Evolutionary conservation across 129 eudicot species (phyloP).

Genomic region (Rutidosis leptorrhynchoides): DNA sequence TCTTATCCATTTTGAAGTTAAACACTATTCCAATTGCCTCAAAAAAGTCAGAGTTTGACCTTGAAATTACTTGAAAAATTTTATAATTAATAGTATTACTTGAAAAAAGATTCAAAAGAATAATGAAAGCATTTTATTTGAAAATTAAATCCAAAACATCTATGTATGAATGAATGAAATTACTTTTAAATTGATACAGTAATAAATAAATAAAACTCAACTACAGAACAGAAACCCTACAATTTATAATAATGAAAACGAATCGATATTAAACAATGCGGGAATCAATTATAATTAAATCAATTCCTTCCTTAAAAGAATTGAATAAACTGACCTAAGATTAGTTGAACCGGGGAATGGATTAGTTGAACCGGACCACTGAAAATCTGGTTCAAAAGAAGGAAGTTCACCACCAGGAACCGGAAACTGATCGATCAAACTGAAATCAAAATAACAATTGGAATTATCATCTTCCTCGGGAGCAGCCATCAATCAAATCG

Average conservation of each 20-base stretch:
- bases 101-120: too few species aligned
- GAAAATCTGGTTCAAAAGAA: slow-evolving; percentile 41
- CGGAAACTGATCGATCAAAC: slow-evolving; percentile 44
- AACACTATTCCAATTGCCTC: too few species aligned
- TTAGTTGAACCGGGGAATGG: not conserved
- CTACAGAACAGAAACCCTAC: too few species aligned
- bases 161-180: too few species aligned
- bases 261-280: not conserved
- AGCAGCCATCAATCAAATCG: slow-evolving; percentile 27
- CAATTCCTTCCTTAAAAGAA: not conserved
- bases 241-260: not conserved
- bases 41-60: not conserved
- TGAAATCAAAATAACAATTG: slow-evolving; percentile 46
- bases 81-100: too few species aligned
- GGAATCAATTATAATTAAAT: not conserved
- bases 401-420: slow-evolving; percentile 61
- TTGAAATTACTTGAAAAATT: too few species aligned
- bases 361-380: slow-evolving; percentile 39
- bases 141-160: too few species aligned
- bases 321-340: slow-evolving; percentile 35
- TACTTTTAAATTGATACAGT: too few species aligned
- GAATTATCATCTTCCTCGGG: slow-evolving; percentile 45
- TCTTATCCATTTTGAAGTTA: too few species aligned
- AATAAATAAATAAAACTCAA: too few species aligned
- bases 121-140: too few species aligned